These are phyloP conservation scores for Lanmaoa pseudosensibilis DNA, from an alignment of 768 basidiomycete genomes.

Conservation along the genomic window DNA sequence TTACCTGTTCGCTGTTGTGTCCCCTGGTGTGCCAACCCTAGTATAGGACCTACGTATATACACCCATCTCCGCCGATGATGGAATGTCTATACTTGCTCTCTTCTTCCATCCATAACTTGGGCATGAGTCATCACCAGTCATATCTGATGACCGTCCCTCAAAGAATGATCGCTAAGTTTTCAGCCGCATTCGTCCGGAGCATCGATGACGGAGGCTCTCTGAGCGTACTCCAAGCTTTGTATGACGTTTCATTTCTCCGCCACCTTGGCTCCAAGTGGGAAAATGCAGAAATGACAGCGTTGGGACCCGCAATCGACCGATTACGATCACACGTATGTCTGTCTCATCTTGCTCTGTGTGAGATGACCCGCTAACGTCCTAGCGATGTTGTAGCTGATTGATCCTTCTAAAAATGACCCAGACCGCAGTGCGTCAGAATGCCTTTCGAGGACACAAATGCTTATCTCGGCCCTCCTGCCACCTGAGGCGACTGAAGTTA, in stretches of 20 bases:
- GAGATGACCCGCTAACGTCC: constrained; percentile 1
- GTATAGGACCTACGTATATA: constrained; percentile 21
- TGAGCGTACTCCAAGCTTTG: constrained; percentile 33
- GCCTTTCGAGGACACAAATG: constrained; percentile 57
- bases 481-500: constrained; percentile 17
- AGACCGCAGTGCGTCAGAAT: constrained; percentile 39
- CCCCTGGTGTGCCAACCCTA: constrained; percentile 13
- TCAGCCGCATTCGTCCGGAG: constrained; percentile 32
- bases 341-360: constrained; percentile 2
- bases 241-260: constrained; percentile 53
- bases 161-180: constrained; percentile 42
- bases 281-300: constrained; percentile 7
- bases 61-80: constrained; percentile 57
- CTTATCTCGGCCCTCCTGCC: constrained; percentile 63
- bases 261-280: constrained; percentile 39
- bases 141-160: constrained; percentile 37
- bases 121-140: constrained; percentile 44
- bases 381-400: constrained; percentile 14
- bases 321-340: constrained; percentile 30
- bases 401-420: constrained; percentile 15
- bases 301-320: constrained; percentile 33
- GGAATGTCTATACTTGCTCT: constrained; percentile 53
- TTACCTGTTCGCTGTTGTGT: constrained; percentile 1
- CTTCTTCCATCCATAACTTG: constrained; percentile 54
- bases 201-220: constrained; percentile 31